Evolutionary conservation across 1,139 yeast genomes (phyloP).

Genomic region (Yamadazyma friedrichii): DNA sequence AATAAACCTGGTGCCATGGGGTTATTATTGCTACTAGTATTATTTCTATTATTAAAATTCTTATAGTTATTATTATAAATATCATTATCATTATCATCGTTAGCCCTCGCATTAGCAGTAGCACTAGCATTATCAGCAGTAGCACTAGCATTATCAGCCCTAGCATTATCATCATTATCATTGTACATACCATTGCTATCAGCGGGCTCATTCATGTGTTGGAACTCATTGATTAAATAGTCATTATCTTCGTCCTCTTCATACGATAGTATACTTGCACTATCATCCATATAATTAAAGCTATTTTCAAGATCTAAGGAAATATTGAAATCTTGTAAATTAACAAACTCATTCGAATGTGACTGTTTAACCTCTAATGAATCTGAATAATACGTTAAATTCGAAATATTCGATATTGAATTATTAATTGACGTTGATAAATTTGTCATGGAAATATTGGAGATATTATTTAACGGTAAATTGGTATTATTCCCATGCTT

Average conservation of each 20-base stretch:
- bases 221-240: not conserved
- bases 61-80: no score
- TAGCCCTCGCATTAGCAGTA: no score
- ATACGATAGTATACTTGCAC: constrained; percentile 8
- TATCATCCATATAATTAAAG: constrained; percentile 7
- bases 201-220: not conserved
- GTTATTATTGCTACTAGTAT: constrained; percentile 10
- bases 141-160: no score
- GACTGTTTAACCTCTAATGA: not conserved
- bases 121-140: no score
- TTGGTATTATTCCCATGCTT: not conserved
- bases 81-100: no score
- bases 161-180: not conserved
- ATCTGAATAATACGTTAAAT: not conserved
- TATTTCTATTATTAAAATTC: not conserved
- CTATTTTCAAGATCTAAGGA: constrained; percentile 6
- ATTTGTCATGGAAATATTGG: not conserved
- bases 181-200: not conserved
- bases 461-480: not conserved
- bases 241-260: constrained; percentile 10
- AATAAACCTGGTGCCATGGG: constrained; percentile 37
- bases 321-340: constrained; percentile 10
- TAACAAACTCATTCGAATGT: constrained; percentile 9
- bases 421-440: not conserved
- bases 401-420: not conserved